A percentile compares a stretch with the other conserved stretches of the same genome.
Conservation (phyloP, 371 early-diverging fungal species). For the Lichtheimia ornata region DNA sequence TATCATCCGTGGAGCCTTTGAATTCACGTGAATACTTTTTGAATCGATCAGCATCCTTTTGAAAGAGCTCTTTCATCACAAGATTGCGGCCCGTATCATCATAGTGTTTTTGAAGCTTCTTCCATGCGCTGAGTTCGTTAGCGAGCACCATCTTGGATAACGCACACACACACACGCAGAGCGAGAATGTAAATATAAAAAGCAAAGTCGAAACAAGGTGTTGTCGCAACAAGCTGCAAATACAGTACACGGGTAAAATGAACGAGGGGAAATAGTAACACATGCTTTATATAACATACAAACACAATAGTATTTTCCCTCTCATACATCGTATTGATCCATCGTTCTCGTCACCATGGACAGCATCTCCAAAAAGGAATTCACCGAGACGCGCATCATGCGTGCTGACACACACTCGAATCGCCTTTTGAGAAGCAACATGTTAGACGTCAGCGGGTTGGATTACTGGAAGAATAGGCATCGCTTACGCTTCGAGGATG, state of each 20-base stretch:
- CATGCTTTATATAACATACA: background rate
- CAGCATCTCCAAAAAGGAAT: constrained; percentile 51
- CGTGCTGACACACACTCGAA: constrained; percentile 45
- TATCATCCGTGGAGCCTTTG: constrained; percentile 55
- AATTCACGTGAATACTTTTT: constrained; percentile 75
- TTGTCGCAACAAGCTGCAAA: no score
- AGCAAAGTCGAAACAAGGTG: no score
- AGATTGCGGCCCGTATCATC: constrained; percentile 73
- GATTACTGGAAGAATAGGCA: background rate
- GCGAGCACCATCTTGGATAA: constrained; percentile 61
- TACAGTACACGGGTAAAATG: no score
- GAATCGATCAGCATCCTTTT: constrained; percentile 75
- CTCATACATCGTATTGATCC: constrained; percentile 30
- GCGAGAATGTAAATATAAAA: no score
- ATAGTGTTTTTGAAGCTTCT: constrained; percentile 85
- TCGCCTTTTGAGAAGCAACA: constrained; percentile 17
- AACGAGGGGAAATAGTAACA: background rate
- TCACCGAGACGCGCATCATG: constrained; percentile 53
- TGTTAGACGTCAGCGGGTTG: background rate
- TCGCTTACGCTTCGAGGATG: constrained; percentile 14
- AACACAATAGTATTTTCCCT: background rate
- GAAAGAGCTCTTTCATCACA: constrained; percentile 80
- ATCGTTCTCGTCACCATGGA: constrained; percentile 53
- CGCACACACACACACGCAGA: no score
- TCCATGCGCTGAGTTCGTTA: constrained; percentile 77